A percentile compares a stretch with the other conserved stretches of the same genome.
phyloP scores from a whole-genome alignment of 1,139 yeast genomes.

The Zygoascus meyerae region DNA sequence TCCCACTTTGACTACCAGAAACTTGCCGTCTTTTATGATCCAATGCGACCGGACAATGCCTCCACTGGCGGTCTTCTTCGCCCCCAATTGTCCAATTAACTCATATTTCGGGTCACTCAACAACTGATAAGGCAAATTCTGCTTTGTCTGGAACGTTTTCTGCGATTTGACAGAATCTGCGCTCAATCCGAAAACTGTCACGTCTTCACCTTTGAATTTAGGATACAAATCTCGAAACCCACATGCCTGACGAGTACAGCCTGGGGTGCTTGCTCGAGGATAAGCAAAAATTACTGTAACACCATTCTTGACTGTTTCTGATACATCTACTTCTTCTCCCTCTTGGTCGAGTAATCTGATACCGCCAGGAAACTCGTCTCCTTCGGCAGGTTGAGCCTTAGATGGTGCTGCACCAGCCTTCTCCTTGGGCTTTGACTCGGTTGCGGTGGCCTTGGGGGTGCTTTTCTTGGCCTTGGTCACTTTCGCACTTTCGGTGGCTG shows the following conservation, averaged over 20 bases:
- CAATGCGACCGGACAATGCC: constrained; percentile 87
- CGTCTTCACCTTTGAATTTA: constrained; percentile 43
- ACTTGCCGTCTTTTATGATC: constrained; percentile 74
- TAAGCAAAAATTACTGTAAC: constrained; percentile 49
- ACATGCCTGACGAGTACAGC: constrained; percentile 86
- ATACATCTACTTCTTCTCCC: constrained; percentile 44
- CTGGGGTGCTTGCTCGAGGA: constrained; percentile 93
- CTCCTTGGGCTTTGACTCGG: not conserved
- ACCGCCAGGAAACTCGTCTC: constrained; percentile 65
- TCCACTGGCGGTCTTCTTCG: constrained; percentile 57
- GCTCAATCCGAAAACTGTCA: constrained; percentile 41
- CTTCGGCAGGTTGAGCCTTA: constrained; percentile 33
- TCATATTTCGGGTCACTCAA: constrained; percentile 69
- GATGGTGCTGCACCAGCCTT: constrained; percentile 10
- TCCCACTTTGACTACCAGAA: constrained; percentile 56
- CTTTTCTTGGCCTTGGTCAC: constrained; percentile 8
- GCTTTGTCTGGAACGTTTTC: constrained; percentile 66
- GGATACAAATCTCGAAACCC: constrained; percentile 71
- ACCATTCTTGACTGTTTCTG: constrained; percentile 19
- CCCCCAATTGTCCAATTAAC: constrained; percentile 72
- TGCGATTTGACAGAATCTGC: constrained; percentile 74
- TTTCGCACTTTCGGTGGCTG: not conserved
- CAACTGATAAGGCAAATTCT: constrained; percentile 63
- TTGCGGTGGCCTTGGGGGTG: not conserved
- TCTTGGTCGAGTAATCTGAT: constrained; percentile 59